Base-by-base conservation (phyloP, 495 filamentous ascomycete species). In the Lepraria neglecta region DNA sequence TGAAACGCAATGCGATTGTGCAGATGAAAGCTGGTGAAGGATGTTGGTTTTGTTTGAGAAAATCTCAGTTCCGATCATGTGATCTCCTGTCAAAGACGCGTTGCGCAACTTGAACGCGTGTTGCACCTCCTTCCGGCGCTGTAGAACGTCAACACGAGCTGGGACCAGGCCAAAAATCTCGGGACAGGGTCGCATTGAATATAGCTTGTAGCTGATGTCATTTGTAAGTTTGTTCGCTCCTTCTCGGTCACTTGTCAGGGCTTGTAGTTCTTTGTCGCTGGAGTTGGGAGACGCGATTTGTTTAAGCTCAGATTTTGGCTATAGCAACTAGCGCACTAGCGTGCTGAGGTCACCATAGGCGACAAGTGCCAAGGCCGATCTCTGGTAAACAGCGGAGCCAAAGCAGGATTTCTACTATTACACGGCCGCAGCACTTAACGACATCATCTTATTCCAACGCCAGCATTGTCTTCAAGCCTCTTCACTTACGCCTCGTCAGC, bases 381-480 rank as follows among this genome's bases (percentile, higher is more conserved):
- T 15, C 6, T 54, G 51, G 51, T 54, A 54, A 54, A 54, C 51
- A 54, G 35, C 51, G n/a, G 51, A 54, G 30, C 31, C 35, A 28
- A 54, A 54, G 31, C 51, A 54, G 51, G 51, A 54, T 54, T 54
- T 54, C 51, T 54, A 38, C 51, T 54, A 11, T n/a, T 53, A 54
- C 51, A 38, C n/a, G 51, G 51, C 51, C n/a, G 51, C 51, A 54
- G 51, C 51, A 35, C 28, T 54, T 54, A 54, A 54, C 51, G n/a
- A 54, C 51, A 54, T 54, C 51, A 35, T 54, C 51, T 54, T 38
- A 54, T 54, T 28, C 31, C 51, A 54, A 54, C 51, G 30, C 51
- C 51, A 54, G 2, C 31, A 54, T 38, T 54, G 51, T 21, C 31
- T 54, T 21, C 51, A 54, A 54, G 14, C 6, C 31, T n/a, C n/a